Conservation (phyloP, 2,329 filamentous ascomycete species). For the Trichoderma simmonsii region DNA sequence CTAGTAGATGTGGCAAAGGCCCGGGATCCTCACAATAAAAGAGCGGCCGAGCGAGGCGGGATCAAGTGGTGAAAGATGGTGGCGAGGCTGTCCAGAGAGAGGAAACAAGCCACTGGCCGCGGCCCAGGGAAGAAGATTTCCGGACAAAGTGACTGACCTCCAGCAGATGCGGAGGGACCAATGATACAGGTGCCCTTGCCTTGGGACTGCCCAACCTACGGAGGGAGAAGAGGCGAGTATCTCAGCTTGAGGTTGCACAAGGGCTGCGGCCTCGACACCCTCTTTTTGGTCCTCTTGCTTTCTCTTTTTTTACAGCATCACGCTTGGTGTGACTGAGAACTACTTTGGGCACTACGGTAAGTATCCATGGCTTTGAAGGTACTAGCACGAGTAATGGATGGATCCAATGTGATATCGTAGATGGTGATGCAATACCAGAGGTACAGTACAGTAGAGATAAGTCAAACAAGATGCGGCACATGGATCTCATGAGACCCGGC, state of each 20-base stretch:
- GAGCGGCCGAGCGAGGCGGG: neutral
- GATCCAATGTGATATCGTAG: neutral
- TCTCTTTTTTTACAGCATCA: neutral
- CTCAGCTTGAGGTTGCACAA: slow-evolving; percentile 18
- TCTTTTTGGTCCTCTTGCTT: neutral
- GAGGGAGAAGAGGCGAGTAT: slow-evolving; percentile 8
- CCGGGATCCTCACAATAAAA: neutral
- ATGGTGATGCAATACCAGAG: neutral
- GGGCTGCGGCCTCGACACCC: slow-evolving; percentile 12
- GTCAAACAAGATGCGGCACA: neutral
- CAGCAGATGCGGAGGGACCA: slow-evolving; percentile 18
- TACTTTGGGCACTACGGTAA: neutral
- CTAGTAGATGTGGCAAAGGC: neutral
- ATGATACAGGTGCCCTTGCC: slow-evolving; percentile 19
- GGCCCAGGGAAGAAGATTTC: neutral
- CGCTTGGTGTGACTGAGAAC: neutral
- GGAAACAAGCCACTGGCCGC: neutral
- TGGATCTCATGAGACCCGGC: neutral
- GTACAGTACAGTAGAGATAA: neutral
- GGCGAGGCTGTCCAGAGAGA: neutral
- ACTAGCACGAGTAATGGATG: neutral
- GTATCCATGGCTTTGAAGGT: neutral
- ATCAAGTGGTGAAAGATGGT: neutral
- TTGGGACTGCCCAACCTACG: slow-evolving; percentile 16
- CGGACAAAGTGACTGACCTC: neutral